Conservation (phyloP, 2,329 filamentous ascomycete species). For the Alternaria burnsii region DNA sequence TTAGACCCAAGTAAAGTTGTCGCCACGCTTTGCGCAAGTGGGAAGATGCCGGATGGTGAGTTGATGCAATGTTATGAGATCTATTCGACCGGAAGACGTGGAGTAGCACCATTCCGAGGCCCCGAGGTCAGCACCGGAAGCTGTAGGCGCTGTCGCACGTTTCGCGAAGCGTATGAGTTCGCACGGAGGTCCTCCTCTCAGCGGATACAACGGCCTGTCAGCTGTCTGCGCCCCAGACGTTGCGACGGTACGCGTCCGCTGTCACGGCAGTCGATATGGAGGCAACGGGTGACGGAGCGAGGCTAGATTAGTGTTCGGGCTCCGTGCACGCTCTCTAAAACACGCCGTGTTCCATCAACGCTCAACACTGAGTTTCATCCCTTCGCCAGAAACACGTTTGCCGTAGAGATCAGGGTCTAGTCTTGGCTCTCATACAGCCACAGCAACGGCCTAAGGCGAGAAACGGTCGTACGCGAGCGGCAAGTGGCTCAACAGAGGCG, state of each 20-base stretch:
- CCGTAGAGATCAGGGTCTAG: slow-evolving; percentile 19
- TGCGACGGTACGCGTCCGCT: slow-evolving; percentile 14
- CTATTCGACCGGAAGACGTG: background rate
- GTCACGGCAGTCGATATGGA: slow-evolving; percentile 14
- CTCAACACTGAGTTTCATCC: slow-evolving; percentile 45
- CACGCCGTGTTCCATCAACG: slow-evolving; percentile 34
- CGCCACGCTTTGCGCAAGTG: background rate
- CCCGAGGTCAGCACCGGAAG: slow-evolving; percentile 1
- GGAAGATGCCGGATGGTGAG: background rate
- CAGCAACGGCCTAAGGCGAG: slow-evolving; percentile 32
- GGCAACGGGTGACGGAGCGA: slow-evolving; percentile 7
- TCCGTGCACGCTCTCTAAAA: slow-evolving; percentile 22
- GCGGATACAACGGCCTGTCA: slow-evolving; percentile 19
- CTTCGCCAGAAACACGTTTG: slow-evolving; percentile 39
- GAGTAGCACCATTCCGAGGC: background rate
- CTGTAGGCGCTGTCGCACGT: slow-evolving; percentile 4
- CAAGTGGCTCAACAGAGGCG: slow-evolving; percentile 41
- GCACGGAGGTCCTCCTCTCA: slow-evolving; percentile 10
- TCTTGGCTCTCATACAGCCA: slow-evolving; percentile 42
- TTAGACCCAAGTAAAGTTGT: background rate
- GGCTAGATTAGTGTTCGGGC: slow-evolving; percentile 2
- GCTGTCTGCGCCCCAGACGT: slow-evolving; percentile 19
- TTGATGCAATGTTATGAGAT: slow-evolving; percentile 1
- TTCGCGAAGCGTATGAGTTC: slow-evolving; percentile 1
- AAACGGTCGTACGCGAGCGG: slow-evolving; percentile 19